phyloP scores from a whole-genome alignment of 225 moss, liverwort and hornwort genomes.

The Anthoceros angustus region DNA sequence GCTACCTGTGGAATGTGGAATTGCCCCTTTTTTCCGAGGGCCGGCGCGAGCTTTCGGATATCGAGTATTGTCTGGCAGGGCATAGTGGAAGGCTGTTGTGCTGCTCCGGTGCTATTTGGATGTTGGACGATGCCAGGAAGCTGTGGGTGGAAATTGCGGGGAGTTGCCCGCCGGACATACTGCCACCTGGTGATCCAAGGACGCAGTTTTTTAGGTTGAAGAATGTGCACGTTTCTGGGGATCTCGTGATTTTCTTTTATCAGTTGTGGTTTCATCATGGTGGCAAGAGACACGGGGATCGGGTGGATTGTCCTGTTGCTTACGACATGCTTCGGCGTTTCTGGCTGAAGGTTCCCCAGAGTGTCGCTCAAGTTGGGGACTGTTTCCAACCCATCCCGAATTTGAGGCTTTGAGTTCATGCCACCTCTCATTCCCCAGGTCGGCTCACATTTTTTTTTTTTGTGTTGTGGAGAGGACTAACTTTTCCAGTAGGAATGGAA shows the following conservation, averaged over 20 bases:
- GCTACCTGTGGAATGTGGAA: neutral
- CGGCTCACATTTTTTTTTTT: no score
- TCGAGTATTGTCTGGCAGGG: neutral
- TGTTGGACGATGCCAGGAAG: neutral
- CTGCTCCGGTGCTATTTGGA: neutral
- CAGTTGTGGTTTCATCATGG: neutral
- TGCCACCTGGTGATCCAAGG: neutral
- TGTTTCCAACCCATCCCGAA: neutral
- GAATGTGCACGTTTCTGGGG: conserved; percentile 1
- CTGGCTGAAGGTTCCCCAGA: neutral
- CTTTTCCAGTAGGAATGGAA: no score
- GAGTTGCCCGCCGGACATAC: neutral
- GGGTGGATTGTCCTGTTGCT: neutral
- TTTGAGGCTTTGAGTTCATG: neutral
- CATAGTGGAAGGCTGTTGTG: neutral
- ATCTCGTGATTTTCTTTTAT: neutral
- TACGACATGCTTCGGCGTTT: neutral
- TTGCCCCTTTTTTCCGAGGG: neutral
- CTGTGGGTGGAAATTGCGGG: neutral
- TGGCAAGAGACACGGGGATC: neutral
- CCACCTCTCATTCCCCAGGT: no score
- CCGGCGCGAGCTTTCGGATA: neutral
- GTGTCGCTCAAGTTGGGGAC: neutral
- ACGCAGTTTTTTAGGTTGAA: neutral
- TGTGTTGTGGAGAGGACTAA: no score